These are phyloP conservation scores for Pestalotiopsis sp. DNA, from an alignment of 2,329 filamentous ascomycete species.

Conservation along the genomic window DNA sequence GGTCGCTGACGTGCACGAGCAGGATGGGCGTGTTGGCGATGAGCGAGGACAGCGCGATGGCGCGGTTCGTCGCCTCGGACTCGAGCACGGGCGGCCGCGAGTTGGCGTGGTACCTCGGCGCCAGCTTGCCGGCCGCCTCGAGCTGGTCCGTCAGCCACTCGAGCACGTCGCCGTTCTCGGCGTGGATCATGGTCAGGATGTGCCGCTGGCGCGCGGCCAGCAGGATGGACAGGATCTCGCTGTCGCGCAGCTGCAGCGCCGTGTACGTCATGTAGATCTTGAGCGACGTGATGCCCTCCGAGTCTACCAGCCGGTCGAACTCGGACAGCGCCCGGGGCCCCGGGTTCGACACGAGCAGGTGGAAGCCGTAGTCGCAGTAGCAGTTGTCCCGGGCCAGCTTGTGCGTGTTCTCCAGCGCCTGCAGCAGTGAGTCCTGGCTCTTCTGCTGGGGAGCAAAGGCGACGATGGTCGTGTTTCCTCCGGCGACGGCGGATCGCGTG, in stretches of 20 bases:
- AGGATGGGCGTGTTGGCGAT: slow-evolving; percentile 52
- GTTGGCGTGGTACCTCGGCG: slow-evolving; percentile 53
- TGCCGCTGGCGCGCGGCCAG: slow-evolving; percentile 41
- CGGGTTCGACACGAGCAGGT: slow-evolving; percentile 46
- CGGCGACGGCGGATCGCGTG: slow-evolving; percentile 56
- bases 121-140: slow-evolving; percentile 48
- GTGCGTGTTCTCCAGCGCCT: slow-evolving; percentile 49
- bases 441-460: slow-evolving; percentile 58
- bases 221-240: slow-evolving; percentile 53
- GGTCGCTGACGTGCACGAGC: slow-evolving; percentile 55
- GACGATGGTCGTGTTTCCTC: slow-evolving; percentile 61
- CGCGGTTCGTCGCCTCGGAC: slow-evolving; percentile 54
- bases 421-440: slow-evolving; percentile 18
- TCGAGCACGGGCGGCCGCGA: slow-evolving; percentile 53
- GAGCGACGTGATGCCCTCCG: slow-evolving; percentile 42
- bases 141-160: slow-evolving; percentile 56
- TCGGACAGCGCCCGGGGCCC: slow-evolving; percentile 40
- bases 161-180: slow-evolving; percentile 56
- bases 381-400: slow-evolving; percentile 38
- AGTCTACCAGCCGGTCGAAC: slow-evolving; percentile 37
- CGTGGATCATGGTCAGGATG: slow-evolving; percentile 59
- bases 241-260: slow-evolving; percentile 49
- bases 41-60: slow-evolving; percentile 51
- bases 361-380: slow-evolving; percentile 52
- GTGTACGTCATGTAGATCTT: slow-evolving; percentile 53